Evolutionary conservation across 306 rosid genomes (phyloP).

Genomic region (Ziziphus jujuba): DNA sequence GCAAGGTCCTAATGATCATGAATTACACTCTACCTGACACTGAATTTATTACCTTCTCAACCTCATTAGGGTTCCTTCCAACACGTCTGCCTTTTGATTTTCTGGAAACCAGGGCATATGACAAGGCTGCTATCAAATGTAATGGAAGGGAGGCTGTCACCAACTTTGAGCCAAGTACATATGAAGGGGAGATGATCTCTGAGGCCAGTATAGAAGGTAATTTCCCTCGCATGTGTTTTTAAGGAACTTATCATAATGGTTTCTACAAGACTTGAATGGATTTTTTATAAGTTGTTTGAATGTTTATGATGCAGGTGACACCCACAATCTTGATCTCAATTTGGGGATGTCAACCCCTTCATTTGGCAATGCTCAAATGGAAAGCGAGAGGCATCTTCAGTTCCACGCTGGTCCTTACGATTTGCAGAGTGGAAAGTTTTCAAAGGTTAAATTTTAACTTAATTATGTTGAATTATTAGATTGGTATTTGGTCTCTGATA

Average conservation of each 20-base stretch:
- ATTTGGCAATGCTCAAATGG: slow-evolving; percentile 47
- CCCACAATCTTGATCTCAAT: slow-evolving; percentile 84
- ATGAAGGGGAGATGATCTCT: slow-evolving; percentile 62
- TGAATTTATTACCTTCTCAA: slow-evolving; percentile 77
- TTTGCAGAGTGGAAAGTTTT: slow-evolving; percentile 45
- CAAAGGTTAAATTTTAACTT: slow-evolving; percentile 47
- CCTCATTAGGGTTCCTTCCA: slow-evolving; percentile 72
- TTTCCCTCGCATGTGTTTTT: slow-evolving; percentile 9
- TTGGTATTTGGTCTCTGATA: too few relatives aligned
- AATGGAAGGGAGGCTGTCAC: slow-evolving; percentile 98
- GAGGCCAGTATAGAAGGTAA: slow-evolving; percentile 62
- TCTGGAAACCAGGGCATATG: slow-evolving; percentile 96
- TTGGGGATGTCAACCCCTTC: slow-evolving; percentile 78
- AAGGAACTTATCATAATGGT: neutral
- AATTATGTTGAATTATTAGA: too few relatives aligned
- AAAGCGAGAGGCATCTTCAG: slow-evolving; percentile 50
- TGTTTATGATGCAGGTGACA: slow-evolving; percentile 45
- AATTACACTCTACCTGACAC: slow-evolving; percentile 73
- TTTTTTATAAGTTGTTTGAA: slow-evolving; percentile 11
- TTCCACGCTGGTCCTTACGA: slow-evolving; percentile 49
- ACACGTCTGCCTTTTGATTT: slow-evolving; percentile 75
- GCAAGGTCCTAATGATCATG: slow-evolving; percentile 98
- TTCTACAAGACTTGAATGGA: too few relatives aligned
- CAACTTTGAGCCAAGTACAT: slow-evolving; percentile 84
- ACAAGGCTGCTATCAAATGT: slow-evolving; percentile 94